Conservation (phyloP, 2,329 filamentous ascomycete genomes). For the Cladosporium sp. region DNA sequence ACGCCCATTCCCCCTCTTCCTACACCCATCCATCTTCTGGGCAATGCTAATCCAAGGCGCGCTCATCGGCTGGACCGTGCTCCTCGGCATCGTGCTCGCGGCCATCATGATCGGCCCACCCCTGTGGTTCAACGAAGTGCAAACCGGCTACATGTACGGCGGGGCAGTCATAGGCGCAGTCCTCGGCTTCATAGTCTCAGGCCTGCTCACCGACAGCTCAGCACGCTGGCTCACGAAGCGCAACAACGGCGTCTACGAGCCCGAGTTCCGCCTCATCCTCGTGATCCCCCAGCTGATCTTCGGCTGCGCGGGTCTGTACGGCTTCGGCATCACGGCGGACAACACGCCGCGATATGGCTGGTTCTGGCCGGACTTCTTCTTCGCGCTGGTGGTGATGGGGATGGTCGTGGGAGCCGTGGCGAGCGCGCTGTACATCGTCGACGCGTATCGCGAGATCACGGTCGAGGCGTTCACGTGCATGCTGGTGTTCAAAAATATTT, state of each 20-base stretch:
- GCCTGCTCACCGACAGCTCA: conserved; percentile 71
- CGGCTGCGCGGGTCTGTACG: conserved; percentile 76
- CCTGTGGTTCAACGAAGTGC: conserved; percentile 76
- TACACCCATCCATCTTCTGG: conserved; percentile 86
- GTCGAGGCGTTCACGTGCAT: conserved; percentile 88
- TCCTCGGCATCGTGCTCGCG: conserved; percentile 82
- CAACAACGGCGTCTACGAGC: conserved; percentile 84
- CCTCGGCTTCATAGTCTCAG: conserved; percentile 74
- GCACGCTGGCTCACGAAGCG: conserved; percentile 69
- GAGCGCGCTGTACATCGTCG: conserved; percentile 84
- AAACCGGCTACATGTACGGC: conserved; percentile 84
- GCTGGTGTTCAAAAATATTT: conserved; percentile 93
- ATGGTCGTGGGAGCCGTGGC: conserved; percentile 92
- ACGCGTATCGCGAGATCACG: conserved; percentile 83
- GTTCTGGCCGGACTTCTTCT: conserved; percentile 76
- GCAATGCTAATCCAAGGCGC: conserved; percentile 79
- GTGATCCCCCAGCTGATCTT: conserved; percentile 80
- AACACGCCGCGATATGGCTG: conserved; percentile 66
- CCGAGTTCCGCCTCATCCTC: conserved; percentile 83
- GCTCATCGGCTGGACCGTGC: conserved; percentile 93
- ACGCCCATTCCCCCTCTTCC: conserved; percentile 78
- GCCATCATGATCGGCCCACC: conserved; percentile 79
- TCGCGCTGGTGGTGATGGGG: conserved; percentile 78
- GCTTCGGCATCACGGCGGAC: conserved; percentile 74
- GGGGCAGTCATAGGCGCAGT: conserved; percentile 84